Evolutionary conservation across 257 asterid genomes (phyloP).

Genomic region (Solanum appendiculatum): DNA sequence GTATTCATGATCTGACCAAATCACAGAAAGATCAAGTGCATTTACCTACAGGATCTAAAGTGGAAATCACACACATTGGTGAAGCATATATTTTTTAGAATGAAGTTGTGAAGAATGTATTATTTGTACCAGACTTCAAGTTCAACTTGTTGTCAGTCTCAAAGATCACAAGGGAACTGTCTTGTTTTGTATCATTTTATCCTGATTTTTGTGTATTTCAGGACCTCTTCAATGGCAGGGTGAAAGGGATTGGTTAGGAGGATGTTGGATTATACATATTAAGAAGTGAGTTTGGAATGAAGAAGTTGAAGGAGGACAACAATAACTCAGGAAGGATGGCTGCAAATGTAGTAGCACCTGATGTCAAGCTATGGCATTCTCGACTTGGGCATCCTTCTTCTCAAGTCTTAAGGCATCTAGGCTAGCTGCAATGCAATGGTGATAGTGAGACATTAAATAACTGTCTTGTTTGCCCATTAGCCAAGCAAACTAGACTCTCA

Average conservation of each 20-base stretch:
- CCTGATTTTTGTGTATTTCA: not conserved
- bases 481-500: not conserved
- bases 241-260: not conserved
- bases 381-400: not conserved
- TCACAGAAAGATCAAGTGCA: not conserved
- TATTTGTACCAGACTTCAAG: not conserved
- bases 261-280: not conserved
- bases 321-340: not conserved
- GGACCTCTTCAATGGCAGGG: not conserved
- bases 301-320: not conserved
- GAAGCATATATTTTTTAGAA: not conserved
- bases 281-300: not conserved
- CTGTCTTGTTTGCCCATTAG: not conserved
- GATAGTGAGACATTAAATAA: not conserved
- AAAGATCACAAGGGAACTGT: not conserved
- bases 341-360: not conserved
- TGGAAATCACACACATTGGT: not conserved
- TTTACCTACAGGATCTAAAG: not conserved
- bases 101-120: not conserved
- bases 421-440: too few relatives aligned
- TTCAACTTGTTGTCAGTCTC: not conserved
- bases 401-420: not conserved
- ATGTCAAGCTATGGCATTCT: not conserved
- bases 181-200: not conserved
- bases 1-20: not conserved